Percentiles rank a stretch among this genome's conserved stretches.
Conservation (phyloP, 441 rosid species). For the Gossypium davidsonii region DNA sequence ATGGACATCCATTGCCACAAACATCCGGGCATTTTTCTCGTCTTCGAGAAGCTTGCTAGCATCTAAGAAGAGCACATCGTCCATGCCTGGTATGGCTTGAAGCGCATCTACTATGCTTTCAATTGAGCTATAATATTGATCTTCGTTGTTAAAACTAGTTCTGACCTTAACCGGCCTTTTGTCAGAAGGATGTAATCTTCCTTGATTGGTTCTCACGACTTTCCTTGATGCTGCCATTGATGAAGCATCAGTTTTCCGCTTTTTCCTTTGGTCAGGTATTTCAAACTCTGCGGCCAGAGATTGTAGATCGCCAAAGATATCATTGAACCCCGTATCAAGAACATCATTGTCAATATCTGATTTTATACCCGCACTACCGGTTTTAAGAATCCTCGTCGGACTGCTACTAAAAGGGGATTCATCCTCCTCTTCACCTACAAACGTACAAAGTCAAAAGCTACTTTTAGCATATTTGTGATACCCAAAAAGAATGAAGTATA, state of each 20-base stretch:
- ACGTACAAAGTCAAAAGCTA: constrained; percentile 15
- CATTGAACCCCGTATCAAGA: constrained; percentile 17
- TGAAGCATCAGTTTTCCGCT: constrained; percentile 25
- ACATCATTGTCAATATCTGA: constrained; percentile 18
- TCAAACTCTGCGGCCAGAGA: constrained; percentile 24
- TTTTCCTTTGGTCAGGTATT: constrained; percentile 18
- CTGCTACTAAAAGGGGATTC: constrained; percentile 20
- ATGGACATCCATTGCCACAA: constrained; percentile 38
- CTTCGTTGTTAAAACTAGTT: constrained; percentile 4
- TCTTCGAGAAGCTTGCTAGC: constrained; percentile 45
- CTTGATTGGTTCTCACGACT: constrained; percentile 21
- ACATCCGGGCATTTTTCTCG: constrained; percentile 35
- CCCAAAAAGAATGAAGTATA: constrained; percentile 1
- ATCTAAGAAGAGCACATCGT: constrained; percentile 45
- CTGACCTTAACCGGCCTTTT: not conserved
- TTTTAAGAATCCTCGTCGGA: constrained; percentile 20
- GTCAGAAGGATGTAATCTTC: constrained; percentile 15
- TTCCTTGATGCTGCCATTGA: constrained; percentile 23
- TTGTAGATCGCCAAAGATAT: constrained; percentile 18
- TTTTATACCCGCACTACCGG: constrained; percentile 10
- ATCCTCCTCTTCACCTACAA: constrained; percentile 33
- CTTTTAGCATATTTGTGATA: not conserved
- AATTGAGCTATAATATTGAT: constrained; percentile 23
- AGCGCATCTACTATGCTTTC: constrained; percentile 47
- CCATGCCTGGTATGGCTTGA: constrained; percentile 43